phyloP scores from a whole-genome alignment of 441 rosid genomes.

The Dalechampia spathulata region DNA sequence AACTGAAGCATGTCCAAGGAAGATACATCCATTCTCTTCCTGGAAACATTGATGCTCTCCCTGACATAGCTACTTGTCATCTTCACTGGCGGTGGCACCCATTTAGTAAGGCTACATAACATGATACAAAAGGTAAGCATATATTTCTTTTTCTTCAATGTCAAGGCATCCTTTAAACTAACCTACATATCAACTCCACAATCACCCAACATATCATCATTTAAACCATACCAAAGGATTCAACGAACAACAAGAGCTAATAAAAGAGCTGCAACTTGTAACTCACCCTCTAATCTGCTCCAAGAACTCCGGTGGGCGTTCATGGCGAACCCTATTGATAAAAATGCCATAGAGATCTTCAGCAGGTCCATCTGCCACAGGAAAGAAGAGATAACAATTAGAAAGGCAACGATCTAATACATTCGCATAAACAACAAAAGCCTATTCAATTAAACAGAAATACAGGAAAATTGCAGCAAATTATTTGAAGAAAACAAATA shows the following conservation, averaged over 20 bases:
- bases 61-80: constrained; percentile 71
- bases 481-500: neutral
- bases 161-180: neutral
- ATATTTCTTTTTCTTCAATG: neutral
- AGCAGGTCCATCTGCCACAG: constrained; percentile 71
- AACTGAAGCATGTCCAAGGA: constrained; percentile 96
- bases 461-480: no score
- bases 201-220: no score
- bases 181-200: neutral
- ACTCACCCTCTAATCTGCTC: constrained; percentile 79
- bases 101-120: constrained; percentile 76
- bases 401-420: no score
- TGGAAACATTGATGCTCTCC: constrained; percentile 59
- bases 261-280: constrained; percentile 17
- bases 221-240: neutral
- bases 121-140: constrained; percentile 10
- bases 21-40: constrained; percentile 94
- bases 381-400: neutral
- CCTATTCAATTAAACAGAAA: no score
- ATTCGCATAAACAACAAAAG: no score
- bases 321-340: constrained; percentile 70
- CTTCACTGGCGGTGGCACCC: constrained; percentile 97
- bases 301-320: constrained; percentile 65
- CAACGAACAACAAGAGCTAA: neutral
- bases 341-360: constrained; percentile 94